Percentiles rank a stretch among this genome's conserved stretches.
Conservation (phyloP, 306 rosid species). For the Parietaria judaica region DNA sequence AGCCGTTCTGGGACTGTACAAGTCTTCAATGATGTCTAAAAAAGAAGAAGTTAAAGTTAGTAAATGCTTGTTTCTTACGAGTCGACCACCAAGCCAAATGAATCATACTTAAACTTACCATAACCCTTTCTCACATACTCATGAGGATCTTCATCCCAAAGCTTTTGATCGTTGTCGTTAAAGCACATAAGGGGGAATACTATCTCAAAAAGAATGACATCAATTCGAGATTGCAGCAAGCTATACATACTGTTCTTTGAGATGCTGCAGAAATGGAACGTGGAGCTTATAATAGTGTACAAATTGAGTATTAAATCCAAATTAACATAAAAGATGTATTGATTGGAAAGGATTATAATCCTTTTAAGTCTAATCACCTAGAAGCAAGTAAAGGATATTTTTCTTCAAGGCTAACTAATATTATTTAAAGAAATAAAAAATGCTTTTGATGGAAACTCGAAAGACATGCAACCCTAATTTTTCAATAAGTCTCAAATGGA, state of each 20-base stretch:
- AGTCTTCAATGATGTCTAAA: constrained; percentile 89
- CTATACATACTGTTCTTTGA: constrained; percentile 74
- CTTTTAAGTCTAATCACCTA: no score
- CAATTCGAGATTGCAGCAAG: constrained; percentile 78
- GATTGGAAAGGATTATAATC: no score
- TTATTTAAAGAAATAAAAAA: no score
- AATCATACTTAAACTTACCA: constrained; percentile 41
- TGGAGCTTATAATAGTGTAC: no score
- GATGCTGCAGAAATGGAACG: constrained; percentile 43
- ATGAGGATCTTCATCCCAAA: constrained; percentile 98
- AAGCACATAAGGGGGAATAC: constrained; percentile 96
- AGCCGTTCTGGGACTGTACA: constrained; percentile 96
- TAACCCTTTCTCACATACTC: constrained; percentile 98
- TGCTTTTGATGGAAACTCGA: no score
- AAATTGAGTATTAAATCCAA: no score
- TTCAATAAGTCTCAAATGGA: no score
- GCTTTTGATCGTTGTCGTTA: constrained; percentile 81
- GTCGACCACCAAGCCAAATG: not conserved
- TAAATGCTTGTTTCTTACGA: not conserved
- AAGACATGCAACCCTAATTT: no score
- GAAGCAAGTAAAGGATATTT: no score
- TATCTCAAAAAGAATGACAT: constrained; percentile 81
- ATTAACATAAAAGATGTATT: no score
- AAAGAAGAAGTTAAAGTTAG: constrained; percentile 16
- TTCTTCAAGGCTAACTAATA: no score